Evolutionary conservation across 2,329 filamentous ascomycete species (phyloP), one percentile per base, ranked within the genome.

Genomic region (Beauveria australis): DNA sequence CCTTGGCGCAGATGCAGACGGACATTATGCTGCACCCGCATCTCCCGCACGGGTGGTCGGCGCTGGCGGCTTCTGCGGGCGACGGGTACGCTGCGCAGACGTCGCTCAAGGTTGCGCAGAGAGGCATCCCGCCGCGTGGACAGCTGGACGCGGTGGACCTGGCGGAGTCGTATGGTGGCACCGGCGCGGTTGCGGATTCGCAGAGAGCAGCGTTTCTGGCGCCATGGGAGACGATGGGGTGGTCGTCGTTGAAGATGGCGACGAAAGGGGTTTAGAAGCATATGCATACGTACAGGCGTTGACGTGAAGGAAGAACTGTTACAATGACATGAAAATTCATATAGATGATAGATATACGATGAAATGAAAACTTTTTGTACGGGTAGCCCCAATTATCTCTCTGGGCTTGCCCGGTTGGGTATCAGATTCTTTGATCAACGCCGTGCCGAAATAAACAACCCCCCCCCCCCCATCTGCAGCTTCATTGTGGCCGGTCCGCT

Each of bases 11-110:
- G 74, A 83, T 89, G 1, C 86, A 91, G 68, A 84, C 81, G 18
- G 87, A 91, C 59, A 83, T 96, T 19, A 88, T 97, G 83, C 80
- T 97, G 24, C 83, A 89, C 53, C 94, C 94, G 0, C 81, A 87
- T 61, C 81, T 92, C 61, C 86, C 92, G 0, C 84, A 89, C 57
- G 90, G 91, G 0, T 99, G 94, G 94, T 81, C 84, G 47, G 81
- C 88, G 55, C 78, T 97, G 26, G 85, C 89, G 0, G 80, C 84
- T 43, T 72, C 82, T 0, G 81, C 81, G 0, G 82, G 80, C 2
- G 74, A 78, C 57, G 74, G 76, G n/a, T 75, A 80, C 60, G 75
- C 79, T 0, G 87, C 89, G 3, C 84, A 89, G 65, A 92, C 96
- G 85, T 90, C 92, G 1, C 78, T 96, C 63, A 81, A 86, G 68